Evolutionary conservation across 1,284 basidiomycete species (phyloP).

Genomic region (Apiotrichum sp.): DNA sequence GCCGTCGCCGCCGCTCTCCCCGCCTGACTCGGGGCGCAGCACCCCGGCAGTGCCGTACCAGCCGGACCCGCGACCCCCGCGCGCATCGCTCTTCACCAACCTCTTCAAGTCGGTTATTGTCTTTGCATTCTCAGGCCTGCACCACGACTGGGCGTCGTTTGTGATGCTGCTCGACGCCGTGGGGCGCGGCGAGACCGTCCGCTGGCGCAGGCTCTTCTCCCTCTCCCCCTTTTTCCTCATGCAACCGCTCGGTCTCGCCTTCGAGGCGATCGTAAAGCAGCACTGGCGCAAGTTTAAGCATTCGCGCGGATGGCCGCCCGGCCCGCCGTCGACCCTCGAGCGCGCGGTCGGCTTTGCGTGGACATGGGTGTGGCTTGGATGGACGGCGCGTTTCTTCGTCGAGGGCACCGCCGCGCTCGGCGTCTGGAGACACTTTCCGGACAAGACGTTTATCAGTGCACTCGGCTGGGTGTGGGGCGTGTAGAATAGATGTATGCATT

Average conservation of each 20-base stretch:
- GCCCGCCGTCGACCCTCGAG: slow-evolving; percentile 12
- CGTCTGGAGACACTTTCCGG: slow-evolving; percentile 16
- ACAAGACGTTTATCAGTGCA: background rate
- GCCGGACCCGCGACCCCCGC: slow-evolving; percentile 12
- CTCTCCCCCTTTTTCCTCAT: slow-evolving; percentile 37
- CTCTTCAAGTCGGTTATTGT: slow-evolving; percentile 37
- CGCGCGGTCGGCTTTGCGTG: slow-evolving; percentile 30
- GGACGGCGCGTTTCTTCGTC: slow-evolving; percentile 36
- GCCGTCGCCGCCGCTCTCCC: background rate
- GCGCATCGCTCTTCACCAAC: slow-evolving; percentile 20
- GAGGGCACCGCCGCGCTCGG: slow-evolving; percentile 27
- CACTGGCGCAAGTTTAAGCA: slow-evolving; percentile 20
- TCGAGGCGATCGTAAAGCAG: slow-evolving; percentile 30
- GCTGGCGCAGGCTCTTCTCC: slow-evolving; percentile 13
- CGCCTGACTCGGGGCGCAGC: slow-evolving; percentile 14
- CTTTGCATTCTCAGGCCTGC: slow-evolving; percentile 33
- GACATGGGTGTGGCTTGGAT: slow-evolving; percentile 41
- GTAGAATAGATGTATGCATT: background rate
- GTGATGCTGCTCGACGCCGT: slow-evolving; percentile 20
- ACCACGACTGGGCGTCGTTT: slow-evolving; percentile 33
- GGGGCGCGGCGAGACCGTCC: slow-evolving; percentile 6
- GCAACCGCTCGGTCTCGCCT: slow-evolving; percentile 34
- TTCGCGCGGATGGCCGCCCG: background rate
- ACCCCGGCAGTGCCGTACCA: slow-evolving; percentile 17
- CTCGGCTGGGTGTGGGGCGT: slow-evolving; percentile 5